Conservation (phyloP, 176 grass and related monocot species). For the Microstegium vimineum region DNA sequence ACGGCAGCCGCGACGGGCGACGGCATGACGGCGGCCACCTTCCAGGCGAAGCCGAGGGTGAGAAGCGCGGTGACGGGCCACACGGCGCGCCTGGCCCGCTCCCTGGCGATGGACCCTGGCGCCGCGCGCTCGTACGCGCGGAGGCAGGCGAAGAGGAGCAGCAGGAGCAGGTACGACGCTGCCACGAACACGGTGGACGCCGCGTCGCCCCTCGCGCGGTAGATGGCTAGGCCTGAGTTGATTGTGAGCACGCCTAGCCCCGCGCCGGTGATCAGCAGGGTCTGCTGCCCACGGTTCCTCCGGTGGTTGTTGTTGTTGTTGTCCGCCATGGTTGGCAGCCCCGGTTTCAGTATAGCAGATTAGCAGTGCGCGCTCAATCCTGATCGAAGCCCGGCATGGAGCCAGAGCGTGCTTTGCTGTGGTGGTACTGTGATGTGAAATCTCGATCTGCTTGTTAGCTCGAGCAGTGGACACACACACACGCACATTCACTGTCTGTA, state of each 20-base stretch:
- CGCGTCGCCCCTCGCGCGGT: background rate
- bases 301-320: background rate
- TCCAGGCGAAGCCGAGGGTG: background rate
- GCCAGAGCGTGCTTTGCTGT: no score
- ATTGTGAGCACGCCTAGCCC: background rate
- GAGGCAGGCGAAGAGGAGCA: background rate
- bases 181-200: background rate
- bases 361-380: no score
- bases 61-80: background rate
- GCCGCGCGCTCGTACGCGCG: background rate
- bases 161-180: background rate
- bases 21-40: conserved; percentile 18
- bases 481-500: no score
- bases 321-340: background rate
- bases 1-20: background rate
- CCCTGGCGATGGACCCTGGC: background rate
- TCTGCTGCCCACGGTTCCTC: background rate
- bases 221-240: background rate
- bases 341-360: accelerated
- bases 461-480: no score
- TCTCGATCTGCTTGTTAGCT: no score
- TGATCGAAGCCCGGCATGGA: no score
- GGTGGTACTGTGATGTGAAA: no score
- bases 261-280: background rate
- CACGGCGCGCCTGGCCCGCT: background rate